phyloP scores from a whole-genome alignment of 306 rosid species.

The Quercus wislizeni region DNA sequence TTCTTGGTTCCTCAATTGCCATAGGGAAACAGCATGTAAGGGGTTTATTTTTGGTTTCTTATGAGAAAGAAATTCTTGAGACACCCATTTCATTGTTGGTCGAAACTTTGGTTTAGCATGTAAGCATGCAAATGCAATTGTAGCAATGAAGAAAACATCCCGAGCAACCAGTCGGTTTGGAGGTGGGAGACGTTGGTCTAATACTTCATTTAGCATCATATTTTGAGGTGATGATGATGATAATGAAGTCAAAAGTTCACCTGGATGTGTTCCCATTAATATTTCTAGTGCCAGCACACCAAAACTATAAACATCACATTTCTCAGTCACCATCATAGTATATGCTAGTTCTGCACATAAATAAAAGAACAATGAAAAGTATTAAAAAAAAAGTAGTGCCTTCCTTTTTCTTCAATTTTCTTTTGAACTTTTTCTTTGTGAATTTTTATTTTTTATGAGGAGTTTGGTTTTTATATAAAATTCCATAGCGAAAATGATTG shows the following conservation, averaged over 20 bases:
- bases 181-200: conserved; percentile 1
- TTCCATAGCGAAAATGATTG: too few relatives aligned
- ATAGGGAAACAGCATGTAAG: too few relatives aligned
- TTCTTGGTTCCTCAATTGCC: too few relatives aligned
- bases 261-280: conserved; percentile 17
- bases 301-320: conserved; percentile 24
- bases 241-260: too few relatives aligned
- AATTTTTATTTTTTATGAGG: too few relatives aligned
- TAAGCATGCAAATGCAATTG: conserved; percentile 19
- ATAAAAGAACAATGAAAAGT: not conserved
- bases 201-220: not conserved
- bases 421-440: too few relatives aligned
- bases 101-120: not conserved
- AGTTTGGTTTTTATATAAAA: too few relatives aligned
- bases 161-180: not conserved
- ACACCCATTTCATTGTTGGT: conserved; percentile 25
- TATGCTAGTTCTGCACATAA: not conserved
- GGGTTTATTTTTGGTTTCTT: too few relatives aligned
- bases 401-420: too few relatives aligned
- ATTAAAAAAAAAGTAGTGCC: not conserved
- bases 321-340: not conserved
- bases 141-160: not conserved
- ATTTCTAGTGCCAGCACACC: conserved; percentile 20
- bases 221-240: not conserved
- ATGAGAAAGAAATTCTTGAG: not conserved